These are phyloP conservation scores for Pilasporangium apinafurcum DNA, from an alignment of 352 stramenopile genomes.

Conservation along the genomic window DNA sequence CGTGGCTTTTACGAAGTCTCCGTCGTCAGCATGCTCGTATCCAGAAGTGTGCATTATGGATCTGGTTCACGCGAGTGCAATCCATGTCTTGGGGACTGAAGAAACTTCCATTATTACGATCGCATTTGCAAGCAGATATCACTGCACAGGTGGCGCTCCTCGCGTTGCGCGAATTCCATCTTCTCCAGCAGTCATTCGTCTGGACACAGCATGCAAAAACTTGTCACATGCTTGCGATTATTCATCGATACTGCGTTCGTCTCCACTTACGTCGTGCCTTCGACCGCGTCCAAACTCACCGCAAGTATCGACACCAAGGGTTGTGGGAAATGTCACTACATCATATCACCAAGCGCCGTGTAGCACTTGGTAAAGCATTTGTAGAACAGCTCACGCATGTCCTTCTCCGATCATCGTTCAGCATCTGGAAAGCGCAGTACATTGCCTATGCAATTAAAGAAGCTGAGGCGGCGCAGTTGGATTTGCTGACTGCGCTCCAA, in stretches of 20 bases:
- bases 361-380: conserved; percentile 15
- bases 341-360: background rate
- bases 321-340: no score
- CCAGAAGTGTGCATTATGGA: conserved; percentile 31
- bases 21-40: conserved; percentile 12
- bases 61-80: conserved; percentile 33
- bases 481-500: conserved; percentile 36
- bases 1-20: conserved; percentile 16
- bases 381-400: conserved; percentile 11
- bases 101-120: conserved; percentile 15
- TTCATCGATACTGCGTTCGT: background rate
- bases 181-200: conserved; percentile 7
- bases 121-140: conserved; percentile 1
- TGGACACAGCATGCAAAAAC: conserved; percentile 2
- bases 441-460: conserved; percentile 28
- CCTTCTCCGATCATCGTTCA: conserved; percentile 23
- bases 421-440: conserved; percentile 45
- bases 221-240: conserved; percentile 5
- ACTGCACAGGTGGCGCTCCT: conserved; percentile 20
- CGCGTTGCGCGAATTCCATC: conserved; percentile 20
- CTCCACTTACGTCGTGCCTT: conserved; percentile 11
- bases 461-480: conserved; percentile 29
- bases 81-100: conserved; percentile 11
- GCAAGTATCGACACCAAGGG: background rate
- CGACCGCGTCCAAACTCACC: conserved; percentile 5